Conservation (phyloP, 2,329 filamentous ascomycete species). For the Exophiala sideris region DNA sequence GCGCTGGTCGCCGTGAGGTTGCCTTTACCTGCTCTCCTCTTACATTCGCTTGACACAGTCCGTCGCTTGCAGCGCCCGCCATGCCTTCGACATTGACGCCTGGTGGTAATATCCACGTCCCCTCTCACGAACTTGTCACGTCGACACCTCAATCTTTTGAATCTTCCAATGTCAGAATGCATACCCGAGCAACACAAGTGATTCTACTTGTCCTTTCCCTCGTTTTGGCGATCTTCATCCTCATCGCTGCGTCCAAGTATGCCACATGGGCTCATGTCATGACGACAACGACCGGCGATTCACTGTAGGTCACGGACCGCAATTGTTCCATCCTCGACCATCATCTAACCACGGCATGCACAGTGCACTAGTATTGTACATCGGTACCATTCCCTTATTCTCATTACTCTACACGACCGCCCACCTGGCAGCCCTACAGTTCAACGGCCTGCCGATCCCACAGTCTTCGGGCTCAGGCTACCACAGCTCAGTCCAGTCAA, state of each 20-base stretch:
- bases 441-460: slow-evolving; percentile 18
- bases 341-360: not conserved
- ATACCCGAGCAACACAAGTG: slow-evolving; percentile 17
- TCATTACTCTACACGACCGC: slow-evolving; percentile 20
- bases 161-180: slow-evolving; percentile 12
- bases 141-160: not conserved
- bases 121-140: not conserved
- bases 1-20: slow-evolving; percentile 17
- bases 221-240: slow-evolving; percentile 18
- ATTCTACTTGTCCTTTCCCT: slow-evolving; percentile 19
- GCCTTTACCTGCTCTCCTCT: not conserved
- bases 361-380: slow-evolving; percentile 22
- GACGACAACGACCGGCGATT: slow-evolving; percentile 13
- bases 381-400: slow-evolving; percentile 18
- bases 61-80: not conserved
- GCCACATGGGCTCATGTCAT: slow-evolving; percentile 22
- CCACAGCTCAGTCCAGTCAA: not conserved
- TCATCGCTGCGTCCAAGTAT: slow-evolving; percentile 26
- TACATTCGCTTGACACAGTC: not conserved
- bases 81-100: not conserved
- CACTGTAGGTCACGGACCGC: slow-evolving; percentile 19
- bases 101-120: not conserved
- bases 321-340: not conserved
- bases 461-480: not conserved
- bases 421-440: slow-evolving; percentile 21